Conservation (phyloP, 1,284 basidiomycete genomes). For the Farysia itapuensis region DNA sequence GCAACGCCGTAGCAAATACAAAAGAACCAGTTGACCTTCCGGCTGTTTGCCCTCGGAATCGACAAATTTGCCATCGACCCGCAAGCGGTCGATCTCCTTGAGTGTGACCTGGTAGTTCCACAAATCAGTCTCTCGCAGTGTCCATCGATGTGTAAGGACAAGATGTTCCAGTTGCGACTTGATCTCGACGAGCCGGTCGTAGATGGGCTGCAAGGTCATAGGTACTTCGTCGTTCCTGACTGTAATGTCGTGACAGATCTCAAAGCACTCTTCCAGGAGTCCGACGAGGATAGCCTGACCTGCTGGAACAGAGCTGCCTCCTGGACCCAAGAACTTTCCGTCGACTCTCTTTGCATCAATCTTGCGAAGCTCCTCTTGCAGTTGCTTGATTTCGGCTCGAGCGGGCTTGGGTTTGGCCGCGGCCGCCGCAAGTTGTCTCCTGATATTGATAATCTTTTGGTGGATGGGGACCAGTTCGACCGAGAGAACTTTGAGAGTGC, state of each 20-base stretch:
- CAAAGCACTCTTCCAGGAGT: conserved; percentile 93
- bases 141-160: conserved; percentile 95
- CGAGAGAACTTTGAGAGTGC: conserved; percentile 56
- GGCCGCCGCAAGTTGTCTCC: conserved; percentile 84
- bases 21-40: conserved; percentile 83
- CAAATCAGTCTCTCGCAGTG: conserved; percentile 85
- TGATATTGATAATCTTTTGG: conserved; percentile 78
- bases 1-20: conserved; percentile 90
- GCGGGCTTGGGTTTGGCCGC: conserved; percentile 81
- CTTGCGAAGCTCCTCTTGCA: conserved; percentile 89
- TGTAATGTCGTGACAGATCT: conserved; percentile 92
- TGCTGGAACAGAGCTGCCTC: conserved; percentile 79
- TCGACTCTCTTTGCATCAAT: conserved; percentile 87
- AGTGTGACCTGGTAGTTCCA: conserved; percentile 81
- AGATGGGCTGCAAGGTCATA: conserved; percentile 86
- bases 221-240: conserved; percentile 88
- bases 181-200: conserved; percentile 85
- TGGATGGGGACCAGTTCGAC: conserved; percentile 60
- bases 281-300: conserved; percentile 75
- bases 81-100: conserved; percentile 95
- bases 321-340: conserved; percentile 91
- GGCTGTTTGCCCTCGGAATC: conserved; percentile 90
- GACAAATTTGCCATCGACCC: conserved; percentile 94
- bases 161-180: conserved; percentile 83
- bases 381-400: conserved; percentile 82